These are phyloP conservation scores for Ceratobasidium sp. DNA, from an alignment of 1,284 basidiomycete genomes.

Conservation along the genomic window DNA sequence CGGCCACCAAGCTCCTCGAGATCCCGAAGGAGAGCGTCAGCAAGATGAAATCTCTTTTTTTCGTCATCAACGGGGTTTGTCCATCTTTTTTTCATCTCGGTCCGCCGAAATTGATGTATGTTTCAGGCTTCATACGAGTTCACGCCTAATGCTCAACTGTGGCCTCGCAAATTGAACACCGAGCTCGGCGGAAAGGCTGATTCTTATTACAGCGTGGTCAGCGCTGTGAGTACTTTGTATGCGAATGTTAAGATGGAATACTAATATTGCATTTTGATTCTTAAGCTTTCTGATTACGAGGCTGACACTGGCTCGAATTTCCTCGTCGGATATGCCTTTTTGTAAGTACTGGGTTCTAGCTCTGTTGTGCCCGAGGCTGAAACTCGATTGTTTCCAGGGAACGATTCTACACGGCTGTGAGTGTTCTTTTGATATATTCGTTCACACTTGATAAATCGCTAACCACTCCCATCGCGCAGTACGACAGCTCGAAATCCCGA, in stretches of 20 bases:
- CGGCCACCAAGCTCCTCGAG: conserved; percentile 23
- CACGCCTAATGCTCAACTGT: conserved; percentile 44
- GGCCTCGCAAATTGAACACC: conserved; percentile 40
- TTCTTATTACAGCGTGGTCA: conserved; percentile 36
- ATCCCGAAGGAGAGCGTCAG: conserved; percentile 42
- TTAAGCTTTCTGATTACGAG: conserved; percentile 24
- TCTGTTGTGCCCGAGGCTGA: neutral
- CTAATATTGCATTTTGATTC: neutral
- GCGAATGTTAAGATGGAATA: neutral
- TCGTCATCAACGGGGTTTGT: conserved; percentile 26
- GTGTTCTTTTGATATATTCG: neutral
- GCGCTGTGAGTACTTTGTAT: conserved; percentile 14
- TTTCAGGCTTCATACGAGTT: conserved; percentile 37
- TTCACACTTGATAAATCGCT: neutral
- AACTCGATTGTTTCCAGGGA: neutral
- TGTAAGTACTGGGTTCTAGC: conserved; percentile 8
- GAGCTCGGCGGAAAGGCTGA: conserved; percentile 37
- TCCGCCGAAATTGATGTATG: too few relatives aligned
- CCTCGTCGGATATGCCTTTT: conserved; percentile 33
- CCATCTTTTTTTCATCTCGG: too few relatives aligned
- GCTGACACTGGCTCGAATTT: conserved; percentile 41
- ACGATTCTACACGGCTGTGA: conserved; percentile 40
- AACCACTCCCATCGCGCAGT: conserved; percentile 2
- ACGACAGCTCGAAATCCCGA: conserved; percentile 27
- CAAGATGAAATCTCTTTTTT: conserved; percentile 41